Percentiles rank a stretch among this genome's conserved stretches.
These are phyloP conservation scores for Rhinocladiella mackenziei DNA, from an alignment of 2,329 filamentous ascomycete genomes.

Conservation along the genomic window DNA sequence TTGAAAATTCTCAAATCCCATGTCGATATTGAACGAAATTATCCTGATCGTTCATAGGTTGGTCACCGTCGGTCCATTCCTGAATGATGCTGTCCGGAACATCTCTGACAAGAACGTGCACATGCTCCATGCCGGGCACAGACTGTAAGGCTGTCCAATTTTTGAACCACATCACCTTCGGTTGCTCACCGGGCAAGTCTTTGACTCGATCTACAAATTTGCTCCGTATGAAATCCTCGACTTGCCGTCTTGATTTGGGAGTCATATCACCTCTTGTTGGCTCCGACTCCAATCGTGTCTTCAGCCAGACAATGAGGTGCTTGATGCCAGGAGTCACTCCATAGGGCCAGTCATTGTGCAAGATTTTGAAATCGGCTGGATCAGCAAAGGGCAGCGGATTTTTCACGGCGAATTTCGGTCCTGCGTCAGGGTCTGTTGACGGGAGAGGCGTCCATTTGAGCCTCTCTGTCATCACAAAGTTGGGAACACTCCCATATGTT, in stretches of 20 bases:
- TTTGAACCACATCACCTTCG: constrained; percentile 61
- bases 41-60: constrained; percentile 16
- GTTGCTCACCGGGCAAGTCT: constrained; percentile 34
- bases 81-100: constrained; percentile 43
- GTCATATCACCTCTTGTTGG: constrained; percentile 49
- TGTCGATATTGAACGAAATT: not conserved
- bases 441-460: constrained; percentile 47
- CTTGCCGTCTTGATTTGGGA: constrained; percentile 44
- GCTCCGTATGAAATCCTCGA: constrained; percentile 48
- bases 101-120: constrained; percentile 52
- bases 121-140: constrained; percentile 55
- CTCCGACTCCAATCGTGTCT: constrained; percentile 48
- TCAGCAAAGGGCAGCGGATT: constrained; percentile 53
- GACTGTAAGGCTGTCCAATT: constrained; percentile 60
- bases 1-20: too few species aligned
- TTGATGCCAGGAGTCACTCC: constrained; percentile 51
- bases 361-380: constrained; percentile 52
- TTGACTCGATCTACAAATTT: constrained; percentile 47
- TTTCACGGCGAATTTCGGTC: constrained; percentile 40
- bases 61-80: constrained; percentile 43
- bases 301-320: constrained; percentile 58
- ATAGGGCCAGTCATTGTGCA: constrained; percentile 63
- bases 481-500: constrained; percentile 54
- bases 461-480: constrained; percentile 54
- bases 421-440: constrained; percentile 30